Evolutionary conservation across 805 yeast genomes (phyloP).

Genomic region (Candida incommunis): DNA sequence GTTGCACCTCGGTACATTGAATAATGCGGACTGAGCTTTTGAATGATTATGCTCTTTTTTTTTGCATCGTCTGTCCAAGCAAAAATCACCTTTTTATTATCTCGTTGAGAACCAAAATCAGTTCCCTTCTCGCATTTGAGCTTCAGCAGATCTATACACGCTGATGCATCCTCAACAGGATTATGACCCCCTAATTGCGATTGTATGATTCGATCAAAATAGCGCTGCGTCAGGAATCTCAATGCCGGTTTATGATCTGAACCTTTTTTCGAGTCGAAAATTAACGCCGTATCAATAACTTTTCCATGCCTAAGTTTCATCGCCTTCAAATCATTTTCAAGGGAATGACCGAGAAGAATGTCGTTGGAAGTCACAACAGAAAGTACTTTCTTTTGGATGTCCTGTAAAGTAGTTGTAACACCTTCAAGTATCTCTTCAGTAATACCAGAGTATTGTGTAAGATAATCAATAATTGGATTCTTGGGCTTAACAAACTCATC

Average conservation of each 20-base stretch:
- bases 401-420: constrained; percentile 50
- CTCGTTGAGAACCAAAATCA: constrained; percentile 39
- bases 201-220: constrained; percentile 50
- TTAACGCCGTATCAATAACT: constrained; percentile 67
- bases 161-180: constrained; percentile 69
- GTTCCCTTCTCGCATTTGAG: constrained; percentile 55
- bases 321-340: constrained; percentile 68
- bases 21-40: constrained; percentile 21
- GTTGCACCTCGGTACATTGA: constrained; percentile 20
- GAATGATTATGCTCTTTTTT: constrained; percentile 21
- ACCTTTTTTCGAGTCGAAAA: constrained; percentile 67
- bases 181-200: constrained; percentile 62
- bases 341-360: constrained; percentile 75
- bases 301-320: constrained; percentile 56
- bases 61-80: constrained; percentile 5
- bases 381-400: constrained; percentile 48
- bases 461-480: constrained; percentile 60
- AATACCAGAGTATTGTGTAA: constrained; percentile 78
- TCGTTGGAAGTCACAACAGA: constrained; percentile 39
- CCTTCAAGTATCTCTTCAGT: constrained; percentile 49
- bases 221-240: constrained; percentile 48
- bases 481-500: constrained; percentile 72
- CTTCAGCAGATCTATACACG: constrained; percentile 67
- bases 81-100: constrained; percentile 3
- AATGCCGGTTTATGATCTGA: constrained; percentile 70